Evolutionary conservation across 1,284 basidiomycete genomes (phyloP).

Genomic region (Rhizoctonia solani): DNA sequence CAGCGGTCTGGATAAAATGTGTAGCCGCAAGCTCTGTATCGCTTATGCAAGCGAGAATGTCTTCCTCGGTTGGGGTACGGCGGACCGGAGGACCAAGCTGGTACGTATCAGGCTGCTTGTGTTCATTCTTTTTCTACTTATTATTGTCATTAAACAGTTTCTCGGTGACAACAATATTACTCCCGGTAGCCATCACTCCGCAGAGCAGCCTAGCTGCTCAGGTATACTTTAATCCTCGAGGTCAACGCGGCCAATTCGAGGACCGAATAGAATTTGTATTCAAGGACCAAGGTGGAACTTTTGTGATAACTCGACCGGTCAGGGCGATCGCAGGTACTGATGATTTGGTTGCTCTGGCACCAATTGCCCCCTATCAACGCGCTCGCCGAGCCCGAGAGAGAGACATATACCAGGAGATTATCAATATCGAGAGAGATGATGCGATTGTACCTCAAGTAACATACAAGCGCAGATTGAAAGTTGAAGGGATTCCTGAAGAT

Average conservation of each 20-base stretch:
- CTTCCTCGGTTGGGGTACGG: neutral
- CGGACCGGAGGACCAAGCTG: too few species aligned
- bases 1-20: neutral
- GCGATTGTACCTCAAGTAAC: slow-evolving; percentile 52
- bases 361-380: slow-evolving; percentile 57
- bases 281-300: slow-evolving; percentile 45
- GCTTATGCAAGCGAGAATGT: neutral
- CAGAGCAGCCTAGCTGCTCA: neutral
- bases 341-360: slow-evolving; percentile 55
- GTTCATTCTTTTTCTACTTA: too few species aligned
- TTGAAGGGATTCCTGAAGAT: slow-evolving; percentile 45
- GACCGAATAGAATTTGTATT: slow-evolving; percentile 48
- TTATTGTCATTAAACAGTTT: slow-evolving; percentile 2
- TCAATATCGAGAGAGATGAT: slow-evolving; percentile 48
- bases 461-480: slow-evolving; percentile 42
- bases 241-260: slow-evolving; percentile 54
- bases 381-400: slow-evolving; percentile 45
- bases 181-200: neutral
- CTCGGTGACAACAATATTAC: neutral
- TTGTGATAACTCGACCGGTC: slow-evolving; percentile 50
- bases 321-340: slow-evolving; percentile 49
- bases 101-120: too few species aligned
- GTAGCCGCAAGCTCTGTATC: neutral
- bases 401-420: neutral
- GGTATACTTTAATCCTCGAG: slow-evolving; percentile 27